Evolutionary conservation across 1,284 basidiomycete genomes (phyloP).

Genomic region (Cutaneotrichosporon spelunceum): DNA sequence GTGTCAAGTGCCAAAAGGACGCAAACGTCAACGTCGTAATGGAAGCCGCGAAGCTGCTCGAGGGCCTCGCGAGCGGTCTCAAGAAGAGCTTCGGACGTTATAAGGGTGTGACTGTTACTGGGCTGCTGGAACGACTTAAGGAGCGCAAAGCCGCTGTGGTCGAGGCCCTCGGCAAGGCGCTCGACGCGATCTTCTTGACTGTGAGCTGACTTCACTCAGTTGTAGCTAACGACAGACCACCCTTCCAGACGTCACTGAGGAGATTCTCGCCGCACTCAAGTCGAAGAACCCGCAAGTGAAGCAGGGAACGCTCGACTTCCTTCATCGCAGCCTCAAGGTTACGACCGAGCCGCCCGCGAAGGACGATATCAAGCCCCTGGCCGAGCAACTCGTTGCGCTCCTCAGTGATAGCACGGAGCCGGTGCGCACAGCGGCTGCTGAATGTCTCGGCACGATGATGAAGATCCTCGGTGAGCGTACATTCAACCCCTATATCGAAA

Average conservation of each 20-base stretch:
- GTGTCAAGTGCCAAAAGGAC: slow-evolving; percentile 78
- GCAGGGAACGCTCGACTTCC: slow-evolving; percentile 85
- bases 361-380: slow-evolving; percentile 76
- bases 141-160: slow-evolving; percentile 88
- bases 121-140: slow-evolving; percentile 86
- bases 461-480: slow-evolving; percentile 95
- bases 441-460: slow-evolving; percentile 86
- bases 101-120: slow-evolving; percentile 69
- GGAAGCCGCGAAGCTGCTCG: slow-evolving; percentile 78
- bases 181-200: slow-evolving; percentile 85
- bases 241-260: slow-evolving; percentile 77
- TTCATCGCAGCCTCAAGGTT: slow-evolving; percentile 70
- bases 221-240: slow-evolving; percentile 59
- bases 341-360: slow-evolving; percentile 64
- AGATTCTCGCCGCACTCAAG: slow-evolving; percentile 71
- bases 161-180: slow-evolving; percentile 78
- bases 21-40: slow-evolving; percentile 96
- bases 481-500: slow-evolving; percentile 82
- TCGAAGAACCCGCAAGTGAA: slow-evolving; percentile 98
- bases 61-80: slow-evolving; percentile 80
- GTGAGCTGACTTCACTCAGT: slow-evolving; percentile 56
- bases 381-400: slow-evolving; percentile 71
- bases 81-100: slow-evolving; percentile 71
- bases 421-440: slow-evolving; percentile 84
- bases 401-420: slow-evolving; percentile 88